Percentiles rank a stretch among this genome's conserved stretches.
phyloP scores from a whole-genome alignment of 2,329 filamentous ascomycete genomes.

The Albifimbria verrucaria region DNA sequence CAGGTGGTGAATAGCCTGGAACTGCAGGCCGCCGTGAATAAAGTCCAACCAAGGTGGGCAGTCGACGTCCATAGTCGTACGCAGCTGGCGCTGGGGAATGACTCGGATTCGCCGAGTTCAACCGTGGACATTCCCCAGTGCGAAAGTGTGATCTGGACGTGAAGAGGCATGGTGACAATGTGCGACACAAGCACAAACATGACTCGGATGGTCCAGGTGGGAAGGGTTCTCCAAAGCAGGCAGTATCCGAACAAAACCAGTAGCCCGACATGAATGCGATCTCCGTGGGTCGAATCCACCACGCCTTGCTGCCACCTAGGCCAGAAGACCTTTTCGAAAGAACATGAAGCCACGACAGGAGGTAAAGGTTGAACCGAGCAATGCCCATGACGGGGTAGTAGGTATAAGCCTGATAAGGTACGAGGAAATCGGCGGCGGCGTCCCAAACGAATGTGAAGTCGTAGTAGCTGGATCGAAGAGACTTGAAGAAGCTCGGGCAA shows the following conservation, averaged over 20 bases:
- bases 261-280: slow-evolving; percentile 60
- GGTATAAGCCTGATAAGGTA: slow-evolving; percentile 61
- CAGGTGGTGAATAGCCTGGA: slow-evolving; percentile 69
- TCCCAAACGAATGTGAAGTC: slow-evolving; percentile 64
- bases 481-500: slow-evolving; percentile 62
- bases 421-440: slow-evolving; percentile 52
- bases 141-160: slow-evolving; percentile 69
- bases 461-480: slow-evolving; percentile 63
- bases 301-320: slow-evolving; percentile 54
- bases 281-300: slow-evolving; percentile 67
- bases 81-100: slow-evolving; percentile 67
- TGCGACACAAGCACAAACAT: slow-evolving; percentile 63
- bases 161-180: slow-evolving; percentile 63
- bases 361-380: slow-evolving; percentile 70
- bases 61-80: slow-evolving; percentile 72
- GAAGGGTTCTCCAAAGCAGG: slow-evolving; percentile 58
- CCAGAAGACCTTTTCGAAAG: slow-evolving; percentile 51
- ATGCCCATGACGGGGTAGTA: slow-evolving; percentile 68
- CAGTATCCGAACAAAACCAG: slow-evolving; percentile 68
- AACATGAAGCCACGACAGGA: slow-evolving; percentile 64
- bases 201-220: slow-evolving; percentile 54
- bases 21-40: slow-evolving; percentile 69
- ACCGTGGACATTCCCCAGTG: slow-evolving; percentile 71
- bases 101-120: slow-evolving; percentile 61
- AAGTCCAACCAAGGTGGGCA: slow-evolving; percentile 71